phyloP scores from a whole-genome alignment of 495 filamentous ascomycete genomes.

The Trichodelitschia bisporula region DNA sequence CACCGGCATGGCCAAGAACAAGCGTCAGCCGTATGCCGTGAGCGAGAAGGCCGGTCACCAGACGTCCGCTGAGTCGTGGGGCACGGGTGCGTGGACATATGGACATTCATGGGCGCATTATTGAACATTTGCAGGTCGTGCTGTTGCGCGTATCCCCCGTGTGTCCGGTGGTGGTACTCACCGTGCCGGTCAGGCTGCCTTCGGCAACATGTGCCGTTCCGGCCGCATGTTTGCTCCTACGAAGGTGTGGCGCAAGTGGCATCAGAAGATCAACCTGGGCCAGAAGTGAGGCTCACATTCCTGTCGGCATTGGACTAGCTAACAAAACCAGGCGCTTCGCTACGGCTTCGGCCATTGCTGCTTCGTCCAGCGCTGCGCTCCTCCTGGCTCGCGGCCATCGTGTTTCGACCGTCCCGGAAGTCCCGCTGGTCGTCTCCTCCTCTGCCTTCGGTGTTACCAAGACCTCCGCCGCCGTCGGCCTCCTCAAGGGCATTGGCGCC shows the following conservation, averaged over 20 bases:
- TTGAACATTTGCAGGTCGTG: slow-evolving; percentile 47
- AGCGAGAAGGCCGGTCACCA: slow-evolving; percentile 99
- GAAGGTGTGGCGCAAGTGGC: slow-evolving; percentile 99
- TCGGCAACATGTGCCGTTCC: slow-evolving; percentile 99
- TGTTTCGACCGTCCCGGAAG: slow-evolving; percentile 74
- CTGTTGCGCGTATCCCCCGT: slow-evolving; percentile 99
- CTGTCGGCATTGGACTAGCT: too few relatives aligned
- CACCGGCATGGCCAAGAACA: slow-evolving; percentile 99
- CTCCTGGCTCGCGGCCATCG: slow-evolving; percentile 93
- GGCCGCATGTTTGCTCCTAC: slow-evolving; percentile 99
- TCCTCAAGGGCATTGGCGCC: slow-evolving; percentile 76
- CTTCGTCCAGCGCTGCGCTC: slow-evolving; percentile 80
- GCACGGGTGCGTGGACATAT: slow-evolving; percentile 65
- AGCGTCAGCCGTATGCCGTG: slow-evolving; percentile 97
- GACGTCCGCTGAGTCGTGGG: slow-evolving; percentile 98
- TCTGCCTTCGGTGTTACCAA: slow-evolving; percentile 69
- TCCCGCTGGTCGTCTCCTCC: slow-evolving; percentile 85
- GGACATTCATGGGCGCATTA: slow-evolving; percentile 2
- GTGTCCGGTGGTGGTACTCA: slow-evolving; percentile 99
- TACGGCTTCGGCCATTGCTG: slow-evolving; percentile 87
- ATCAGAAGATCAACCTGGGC: slow-evolving; percentile 96
- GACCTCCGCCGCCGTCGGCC: slow-evolving; percentile 66
- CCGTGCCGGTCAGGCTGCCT: slow-evolving; percentile 97
- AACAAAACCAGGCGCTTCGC: slow-evolving; percentile 54
- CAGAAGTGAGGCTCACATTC: slow-evolving; percentile 79